These are phyloP conservation scores for Pseudevernia furfuracea DNA, from an alignment of 495 filamentous ascomycete species.

Conservation along the genomic window DNA sequence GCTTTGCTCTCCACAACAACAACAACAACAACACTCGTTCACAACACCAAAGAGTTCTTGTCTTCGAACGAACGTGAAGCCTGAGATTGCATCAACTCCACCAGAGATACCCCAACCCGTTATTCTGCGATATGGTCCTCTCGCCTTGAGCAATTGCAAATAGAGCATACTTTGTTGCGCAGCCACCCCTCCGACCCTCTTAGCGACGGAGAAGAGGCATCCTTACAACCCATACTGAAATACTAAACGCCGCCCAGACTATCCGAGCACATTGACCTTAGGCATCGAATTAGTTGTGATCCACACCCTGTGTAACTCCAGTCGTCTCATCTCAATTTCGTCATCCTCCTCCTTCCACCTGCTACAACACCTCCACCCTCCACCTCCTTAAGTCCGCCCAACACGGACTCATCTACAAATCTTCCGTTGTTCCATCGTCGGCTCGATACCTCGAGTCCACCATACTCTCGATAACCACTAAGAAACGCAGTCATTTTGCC, in stretches of 20 bases:
- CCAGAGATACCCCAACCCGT: background rate
- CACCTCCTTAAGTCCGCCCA: constrained; percentile 37
- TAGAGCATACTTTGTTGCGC: constrained; percentile 9
- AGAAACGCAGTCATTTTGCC: constrained; percentile 15
- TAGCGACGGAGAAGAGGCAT: constrained; percentile 1
- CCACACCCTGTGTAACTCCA: background rate
- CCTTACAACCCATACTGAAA: background rate
- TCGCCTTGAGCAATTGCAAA: constrained; percentile 8
- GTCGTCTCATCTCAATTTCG: constrained; percentile 9
- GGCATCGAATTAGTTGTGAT: background rate
- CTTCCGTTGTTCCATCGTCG: constrained; percentile 35
- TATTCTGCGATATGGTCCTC: background rate
- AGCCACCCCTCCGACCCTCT: background rate
- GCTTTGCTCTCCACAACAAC: constrained; percentile 15
- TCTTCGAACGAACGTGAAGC: constrained; percentile 7
- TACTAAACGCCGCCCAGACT: background rate
- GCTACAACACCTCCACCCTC: constrained; percentile 1
- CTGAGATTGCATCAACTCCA: background rate
- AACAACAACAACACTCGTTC: constrained; percentile 20
- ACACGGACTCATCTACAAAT: constrained; percentile 43
- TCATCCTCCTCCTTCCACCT: constrained; percentile 7
- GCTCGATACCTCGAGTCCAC: constrained; percentile 43
- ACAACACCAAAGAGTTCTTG: constrained; percentile 9
- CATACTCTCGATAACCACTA: constrained; percentile 36
- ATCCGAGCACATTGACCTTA: background rate